Base-by-base conservation (phyloP, 345 rosid species). In the Linum lewisii region DNA sequence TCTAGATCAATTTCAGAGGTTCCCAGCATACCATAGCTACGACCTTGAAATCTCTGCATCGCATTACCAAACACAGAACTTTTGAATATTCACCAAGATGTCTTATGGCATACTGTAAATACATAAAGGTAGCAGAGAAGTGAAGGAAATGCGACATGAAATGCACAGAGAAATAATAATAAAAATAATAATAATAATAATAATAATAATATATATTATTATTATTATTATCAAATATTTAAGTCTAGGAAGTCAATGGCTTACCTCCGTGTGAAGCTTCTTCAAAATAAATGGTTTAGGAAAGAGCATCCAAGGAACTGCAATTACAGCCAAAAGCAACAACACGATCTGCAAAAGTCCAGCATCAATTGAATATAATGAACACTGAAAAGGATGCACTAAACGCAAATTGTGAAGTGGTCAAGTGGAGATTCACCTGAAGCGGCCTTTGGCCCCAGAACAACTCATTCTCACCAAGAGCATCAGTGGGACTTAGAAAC, bases 241-340 rank as follows among this genome's bases (percentile, higher is more conserved):
- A 50, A 1, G n/a, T 22, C 45, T 11, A 24, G 55, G 36, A 49
- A 60, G 44, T 11, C 24, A 7, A 22, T 37, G 47, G 15, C 47
- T 42, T 79, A 86, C 98, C 95, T 92, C 95, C 25, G 79, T 64
- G 66, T 86, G 84, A 42, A 78, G 88, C 70, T 86, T 92, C 75
- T 76, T 92, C 74, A 86, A 79, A 67, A 90, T 88, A 65, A 92
- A 86, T 44, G 98, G 96, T 65, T 92, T 92, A 22, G 98, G 96
- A 75, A 92, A 82, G 64, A 92, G 88, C 98, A 92, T 92, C 96
- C 96, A 92, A 18, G 98, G 98, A 54, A 88, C 91, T 21, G 98
- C 95, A 67, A 88, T 34, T 59, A 86, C 11, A 5, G 98, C 98
- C 77, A 76, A 65, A 69, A 92, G 84, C 72, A 92, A 65, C 72